Evolutionary conservation across 106 monocot genomes (phyloP), one percentile per base, ranked within the genome.

Genomic region (Allium cepa): DNA sequence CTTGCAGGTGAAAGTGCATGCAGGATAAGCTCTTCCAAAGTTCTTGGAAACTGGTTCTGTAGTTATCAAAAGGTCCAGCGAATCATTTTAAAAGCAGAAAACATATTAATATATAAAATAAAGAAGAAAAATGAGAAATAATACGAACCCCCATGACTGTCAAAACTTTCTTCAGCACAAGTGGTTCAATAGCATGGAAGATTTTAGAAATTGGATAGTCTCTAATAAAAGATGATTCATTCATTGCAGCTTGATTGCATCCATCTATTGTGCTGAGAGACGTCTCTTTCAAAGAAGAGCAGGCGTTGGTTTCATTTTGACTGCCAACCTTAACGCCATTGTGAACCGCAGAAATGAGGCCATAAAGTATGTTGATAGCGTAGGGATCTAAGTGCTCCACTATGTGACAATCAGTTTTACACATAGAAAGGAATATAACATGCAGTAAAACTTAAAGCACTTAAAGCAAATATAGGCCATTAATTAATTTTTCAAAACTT

Each of bases 261-360:
- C 63, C 72, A 66, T 46, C 26, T 17, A 61, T 76, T 8, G 13
- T 26, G 17, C 50, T 67, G 26, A 46, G 9, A 17, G 60, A 64
- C 61, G 46, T 13, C 62, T 66, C 70, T 63, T 53, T 62, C 4
- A 57, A n/a, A 59, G 46, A 70, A 8, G 16, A 26, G 17, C 49
- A 26, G 50, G 62, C 47, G 53, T 16, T 12, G 74, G 9, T 10
- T 60, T 78, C 64, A 64, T 68, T 53, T 63, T 77, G 76, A 57
- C 75, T 63, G 65, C 50, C 47, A 64, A 50, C 62, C 62, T 78
- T 72, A 57, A 82, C 59, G 72, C 64, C 77, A 8, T 82, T 67
- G 79, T 94, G 90, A 71, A 94, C 90, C 60, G 90, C 72, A 70
- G 86, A 88, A 3, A 92, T 60, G 15, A 92, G 68, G 71, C 85